Base-by-base conservation (phyloP, 2,329 filamentous ascomycete species). In the Tolypocladium ophioglossoides region DNA sequence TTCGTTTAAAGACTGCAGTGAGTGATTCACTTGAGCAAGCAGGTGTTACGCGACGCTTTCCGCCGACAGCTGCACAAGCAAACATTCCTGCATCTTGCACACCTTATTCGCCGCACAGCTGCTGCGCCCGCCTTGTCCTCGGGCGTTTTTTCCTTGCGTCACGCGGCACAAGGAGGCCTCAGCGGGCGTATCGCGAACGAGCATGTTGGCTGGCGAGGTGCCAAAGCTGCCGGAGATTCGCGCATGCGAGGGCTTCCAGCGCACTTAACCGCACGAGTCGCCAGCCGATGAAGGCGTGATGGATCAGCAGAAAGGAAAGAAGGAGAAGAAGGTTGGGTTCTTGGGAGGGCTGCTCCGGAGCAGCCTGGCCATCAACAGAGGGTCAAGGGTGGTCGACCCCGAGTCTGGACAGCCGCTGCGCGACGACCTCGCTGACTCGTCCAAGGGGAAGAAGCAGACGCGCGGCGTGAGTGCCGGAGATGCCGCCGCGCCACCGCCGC, bases 301-400 rank as follows among this genome's bases (percentile, higher is more conserved):
- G 68, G 63, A 69, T 52, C 67, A 69, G 52, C 63, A 64, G 52
- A 59, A 59, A 49, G 64, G 66, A 41, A 64, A 27, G 37, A 56
- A 38, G 30, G 57, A 59, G 52, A 70, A 71, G 61, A 74, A 74
- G 66, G 75, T 72, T 60, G 68, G 73, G 50, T 75, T 79, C 57
- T 76, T 73, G 74, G 69, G 71, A 35, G 70, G 69, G 56, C 66
- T 83, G 54, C 72, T 82, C 59, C 74, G 78, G 58, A 74, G 69
- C 56, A 78, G 74, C 64, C 68, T 70, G 52, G 68, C 73, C 14
- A 53, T 57, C 54, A 24, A 32, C 51, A 5, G 53, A 48, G 38
- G 41, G 50, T 52, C 52, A 30, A 50, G 35, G 52, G 47, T 16
- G 27, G 27, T 5, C 41, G 41, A 32, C 44, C 1, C 27, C 14